A percentile compares a stretch with the other conserved stretches of the same genome.
Evolutionary conservation across 257 asterid species (phyloP).

Genomic region (Thymus quinquecostatus): DNA sequence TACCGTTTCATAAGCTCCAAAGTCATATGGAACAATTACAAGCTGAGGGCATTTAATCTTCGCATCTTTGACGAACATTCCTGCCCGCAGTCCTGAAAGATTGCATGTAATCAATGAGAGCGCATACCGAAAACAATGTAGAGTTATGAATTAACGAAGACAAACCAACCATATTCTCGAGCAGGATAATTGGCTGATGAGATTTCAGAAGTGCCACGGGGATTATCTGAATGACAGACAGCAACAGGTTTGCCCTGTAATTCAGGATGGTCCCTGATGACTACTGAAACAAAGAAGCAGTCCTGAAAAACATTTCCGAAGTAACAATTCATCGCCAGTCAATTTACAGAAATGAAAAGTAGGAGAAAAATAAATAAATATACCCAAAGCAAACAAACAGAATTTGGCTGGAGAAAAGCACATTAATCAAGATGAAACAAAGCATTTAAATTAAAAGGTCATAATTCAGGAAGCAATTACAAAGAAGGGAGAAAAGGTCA

Average conservation of each 20-base stretch:
- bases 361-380: conserved; percentile 15
- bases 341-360: background rate
- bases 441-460: conserved; percentile 15
- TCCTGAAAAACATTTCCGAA: conserved; percentile 56
- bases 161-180: conserved; percentile 71
- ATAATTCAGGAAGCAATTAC: no score
- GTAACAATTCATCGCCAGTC: conserved; percentile 12
- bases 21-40: conserved; percentile 83
- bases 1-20: conserved; percentile 97
- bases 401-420: conserved; percentile 7
- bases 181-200: conserved; percentile 98
- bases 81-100: conserved; percentile 82
- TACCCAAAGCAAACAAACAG: conserved; percentile 7
- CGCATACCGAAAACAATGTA: background rate
- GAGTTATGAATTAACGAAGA: conserved; percentile 21
- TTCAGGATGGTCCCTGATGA: conserved; percentile 72
- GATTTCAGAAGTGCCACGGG: conserved; percentile 91
- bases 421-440: background rate
- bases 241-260: conserved; percentile 84
- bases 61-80: conserved; percentile 96
- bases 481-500: background rate
- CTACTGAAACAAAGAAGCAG: conserved; percentile 92
- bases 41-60: conserved; percentile 90
- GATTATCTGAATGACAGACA: conserved; percentile 91
- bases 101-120: conserved; percentile 34